Evolutionary conservation across 371 early-diverging fungal genomes (phyloP), one percentile per base, ranked within the genome.

Genomic region (Apophysomyces ossiformis): DNA sequence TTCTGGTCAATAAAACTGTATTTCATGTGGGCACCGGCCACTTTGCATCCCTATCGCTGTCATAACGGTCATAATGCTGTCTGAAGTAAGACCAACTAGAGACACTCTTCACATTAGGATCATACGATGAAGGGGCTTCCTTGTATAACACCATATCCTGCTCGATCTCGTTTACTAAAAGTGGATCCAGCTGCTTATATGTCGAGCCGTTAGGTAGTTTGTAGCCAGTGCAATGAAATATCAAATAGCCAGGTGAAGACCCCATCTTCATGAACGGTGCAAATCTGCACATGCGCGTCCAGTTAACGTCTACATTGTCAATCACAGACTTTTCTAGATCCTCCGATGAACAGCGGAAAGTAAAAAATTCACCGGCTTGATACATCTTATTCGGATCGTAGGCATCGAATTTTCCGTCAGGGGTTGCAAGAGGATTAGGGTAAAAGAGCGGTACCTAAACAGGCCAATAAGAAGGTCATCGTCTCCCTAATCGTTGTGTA

Each of bases 251-350:
- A 8, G 66, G 36, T 15, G 64, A 57, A 0, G 44, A 41, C 1
- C 75, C 75, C 79, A 78, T 78, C 63, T 78, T 78, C 75, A 78
- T 78, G 45, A 78, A 78, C 1, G 79, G 75, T 5, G 71, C 58
- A 45, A 75, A 72, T 26, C 46, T 65, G 13, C 69, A 73, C 1
- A 75, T 41, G 15, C 79, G 69, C 3, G 79, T 72, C 79, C 79
- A 78, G 43, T 78, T 65, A 5, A 78, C 64, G 1, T 78, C 74
- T 0, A 74, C 79, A 47, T 67, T 45, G 57, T 75, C 70, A n/a
- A 76, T 63, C 0, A 66, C 68, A 4, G 43, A 37, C 18, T 64
- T 57, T 6, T 74, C 68, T 9, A 70, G 37, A 15, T 76, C 68
- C 1, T 57, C 56, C 7, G 70, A 66, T 9, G 63, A 41, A 15